Percentiles rank a stretch among this genome's conserved stretches.
Conservation (phyloP, 2,329 filamentous ascomycete species). For the Fusarium veterinarium region DNA sequence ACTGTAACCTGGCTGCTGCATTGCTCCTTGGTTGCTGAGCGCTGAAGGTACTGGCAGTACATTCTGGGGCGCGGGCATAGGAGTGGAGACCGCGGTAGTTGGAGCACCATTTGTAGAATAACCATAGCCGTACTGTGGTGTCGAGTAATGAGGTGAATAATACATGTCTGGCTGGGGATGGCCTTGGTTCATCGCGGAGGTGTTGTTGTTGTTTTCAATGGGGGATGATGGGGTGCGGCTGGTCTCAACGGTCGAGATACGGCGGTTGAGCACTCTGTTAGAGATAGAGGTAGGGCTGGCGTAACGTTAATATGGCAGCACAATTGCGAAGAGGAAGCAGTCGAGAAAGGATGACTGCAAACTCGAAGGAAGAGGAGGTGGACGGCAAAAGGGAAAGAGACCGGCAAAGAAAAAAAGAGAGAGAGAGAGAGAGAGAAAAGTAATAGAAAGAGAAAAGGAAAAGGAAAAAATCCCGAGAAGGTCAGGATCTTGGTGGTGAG, state of each 20-base stretch:
- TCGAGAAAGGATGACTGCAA: constrained; percentile 66
- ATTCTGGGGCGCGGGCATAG: constrained; percentile 69
- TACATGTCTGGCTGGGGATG: constrained; percentile 67
- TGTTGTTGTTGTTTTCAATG: constrained; percentile 45
- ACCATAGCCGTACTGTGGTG: constrained; percentile 73
- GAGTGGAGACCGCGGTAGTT: constrained; percentile 74
- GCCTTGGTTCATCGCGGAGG: constrained; percentile 78
- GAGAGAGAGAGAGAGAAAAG: constrained; percentile 41
- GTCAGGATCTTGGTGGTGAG: constrained; percentile 48
- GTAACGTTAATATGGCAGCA: constrained; percentile 22
- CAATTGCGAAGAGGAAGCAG: constrained; percentile 55
- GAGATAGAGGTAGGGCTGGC: constrained; percentile 12
- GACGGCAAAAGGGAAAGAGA: constrained; percentile 37
- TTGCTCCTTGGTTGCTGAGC: constrained; percentile 59
- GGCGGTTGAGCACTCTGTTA: neutral
- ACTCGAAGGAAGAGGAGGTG: constrained; percentile 56
- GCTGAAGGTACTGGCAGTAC: constrained; percentile 76
- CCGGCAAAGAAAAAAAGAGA: constrained; percentile 42
- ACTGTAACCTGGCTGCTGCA: constrained; percentile 54
- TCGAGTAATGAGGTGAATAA: constrained; percentile 82
- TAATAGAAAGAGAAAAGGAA: constrained; percentile 43
- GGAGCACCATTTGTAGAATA: constrained; percentile 77
- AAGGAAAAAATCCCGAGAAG: constrained; percentile 34
- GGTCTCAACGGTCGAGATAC: constrained; percentile 2
- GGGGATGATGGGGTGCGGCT: constrained; percentile 1